These are phyloP conservation scores for Heterobasidion irregulare DNA, from an alignment of 1,284 basidiomycete genomes.

Conservation along the genomic window DNA sequence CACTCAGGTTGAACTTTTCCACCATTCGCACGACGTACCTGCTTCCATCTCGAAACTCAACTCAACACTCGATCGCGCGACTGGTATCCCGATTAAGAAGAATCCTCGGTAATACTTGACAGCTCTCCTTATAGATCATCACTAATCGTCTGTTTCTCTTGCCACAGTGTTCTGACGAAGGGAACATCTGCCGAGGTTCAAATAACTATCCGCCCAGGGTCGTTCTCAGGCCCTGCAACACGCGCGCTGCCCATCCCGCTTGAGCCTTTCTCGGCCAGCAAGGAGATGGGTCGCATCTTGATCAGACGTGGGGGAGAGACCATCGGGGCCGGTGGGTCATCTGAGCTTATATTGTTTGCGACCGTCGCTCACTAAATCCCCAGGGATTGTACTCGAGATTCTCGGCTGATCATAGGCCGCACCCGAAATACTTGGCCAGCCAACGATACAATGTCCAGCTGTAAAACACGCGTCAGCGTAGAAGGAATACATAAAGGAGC, in stretches of 20 bases:
- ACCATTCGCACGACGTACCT: slow-evolving; percentile 89
- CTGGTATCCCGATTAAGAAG: slow-evolving; percentile 68
- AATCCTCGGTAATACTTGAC: slow-evolving; percentile 63
- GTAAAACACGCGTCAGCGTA: too few relatives aligned
- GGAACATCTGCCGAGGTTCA: slow-evolving; percentile 80
- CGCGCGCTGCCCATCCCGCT: slow-evolving; percentile 64
- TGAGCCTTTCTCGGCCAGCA: slow-evolving; percentile 85
- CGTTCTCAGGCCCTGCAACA: slow-evolving; percentile 37
- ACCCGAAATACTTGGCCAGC: background rate
- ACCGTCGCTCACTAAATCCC: background rate
- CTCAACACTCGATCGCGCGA: slow-evolving; percentile 69
- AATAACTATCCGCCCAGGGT: slow-evolving; percentile 60
- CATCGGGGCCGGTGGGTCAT: slow-evolving; percentile 74
- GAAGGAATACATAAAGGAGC: too few relatives aligned
- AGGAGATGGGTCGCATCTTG: slow-evolving; percentile 93
- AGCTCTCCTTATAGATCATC: slow-evolving; percentile 1
- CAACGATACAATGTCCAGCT: too few relatives aligned
- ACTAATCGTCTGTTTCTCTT: background rate
- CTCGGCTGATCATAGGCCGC: background rate
- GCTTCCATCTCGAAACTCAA: slow-evolving; percentile 80
- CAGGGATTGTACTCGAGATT: background rate
- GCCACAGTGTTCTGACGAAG: slow-evolving; percentile 72
- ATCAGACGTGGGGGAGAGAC: slow-evolving; percentile 89
- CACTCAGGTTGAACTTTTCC: slow-evolving; percentile 80
- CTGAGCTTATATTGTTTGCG: background rate